Base-by-base conservation (phyloP, 2,329 filamentous ascomycete genomes). In the Rhytidhysteron rufulum region DNA sequence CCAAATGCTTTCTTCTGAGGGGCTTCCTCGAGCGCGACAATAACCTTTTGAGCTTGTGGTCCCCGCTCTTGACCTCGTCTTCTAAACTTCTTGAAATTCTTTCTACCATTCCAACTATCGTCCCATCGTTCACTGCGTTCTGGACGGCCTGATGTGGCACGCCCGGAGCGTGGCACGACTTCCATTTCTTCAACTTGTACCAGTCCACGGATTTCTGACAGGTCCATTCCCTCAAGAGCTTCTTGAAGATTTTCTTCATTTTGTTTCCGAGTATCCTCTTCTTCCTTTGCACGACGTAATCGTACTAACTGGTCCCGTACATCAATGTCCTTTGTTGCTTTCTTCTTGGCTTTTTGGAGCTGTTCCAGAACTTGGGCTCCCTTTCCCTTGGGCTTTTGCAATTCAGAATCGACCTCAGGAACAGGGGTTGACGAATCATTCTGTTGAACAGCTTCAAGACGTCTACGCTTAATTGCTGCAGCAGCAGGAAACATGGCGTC, bases 11-110 rank as follows among this genome's bases (percentile, higher is more conserved):
- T 87, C 35, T 75, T 76, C 54, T 79, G 80, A 17, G 56, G 51
- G 15, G 82, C 85, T 60, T 88, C 82, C 49, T 86, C 80, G 4
- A 95, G 68, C 0, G 75, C 68, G 4, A 95, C 79, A 29, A 94
- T 85, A 24, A 86, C 75, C 13, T 70, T 72, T 43, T 74, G 72
- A 4, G 69, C 51, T 24, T 67, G 65, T n/a, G 68, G 66, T 34
- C 57, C 64, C 38, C 46, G 61, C 57, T 50, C 65, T 53, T 40
- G 62, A 59, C 34, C 60, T 53, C 27, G 66, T 5, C 65, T 82
- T 39, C 79, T 73, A 58, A 98, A 98, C 53, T 81, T 86, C 64
- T 98, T 98, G 70, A 95, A 98, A 58, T 98, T 97, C 65, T 88
- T 91, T 31, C 91, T 78, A 1, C 91, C 93, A 59, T 96, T 95